Evolutionary conservation across 768 basidiomycete genomes (phyloP).

Genomic region (Lactarius hatsudake): DNA sequence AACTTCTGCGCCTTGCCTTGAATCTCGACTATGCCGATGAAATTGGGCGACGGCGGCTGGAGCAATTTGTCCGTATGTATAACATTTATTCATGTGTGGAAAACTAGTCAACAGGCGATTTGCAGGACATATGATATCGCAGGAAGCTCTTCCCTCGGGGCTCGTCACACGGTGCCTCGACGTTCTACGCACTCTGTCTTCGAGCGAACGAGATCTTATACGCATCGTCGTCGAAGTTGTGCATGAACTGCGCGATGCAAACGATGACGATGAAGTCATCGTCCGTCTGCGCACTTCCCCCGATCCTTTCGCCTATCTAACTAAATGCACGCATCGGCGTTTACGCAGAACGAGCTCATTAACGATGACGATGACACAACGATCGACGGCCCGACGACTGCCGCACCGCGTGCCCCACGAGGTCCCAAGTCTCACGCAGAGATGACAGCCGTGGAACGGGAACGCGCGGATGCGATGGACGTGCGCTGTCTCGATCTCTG

Average conservation of each 20-base stretch:
- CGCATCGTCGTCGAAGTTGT: slow-evolving; percentile 86
- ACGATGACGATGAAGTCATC: slow-evolving; percentile 39
- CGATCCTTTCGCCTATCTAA: background rate
- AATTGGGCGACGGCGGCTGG: slow-evolving; percentile 86
- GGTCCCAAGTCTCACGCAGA: slow-evolving; percentile 39
- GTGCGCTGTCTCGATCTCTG: slow-evolving; percentile 73
- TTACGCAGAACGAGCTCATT: slow-evolving; percentile 29
- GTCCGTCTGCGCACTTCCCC: slow-evolving; percentile 3
- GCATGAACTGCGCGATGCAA: slow-evolving; percentile 67
- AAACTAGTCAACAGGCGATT: background rate
- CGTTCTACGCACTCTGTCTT: slow-evolving; percentile 67
- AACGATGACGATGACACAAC: slow-evolving; percentile 38
- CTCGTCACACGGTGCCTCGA: slow-evolving; percentile 79
- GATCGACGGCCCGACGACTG: slow-evolving; percentile 33
- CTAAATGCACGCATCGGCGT: background rate
- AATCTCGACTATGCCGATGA: slow-evolving; percentile 91
- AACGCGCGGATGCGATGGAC: slow-evolving; percentile 60
- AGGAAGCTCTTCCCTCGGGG: slow-evolving; percentile 62
- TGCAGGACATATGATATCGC: slow-evolving; percentile 77
- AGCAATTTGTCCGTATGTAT: slow-evolving; percentile 73
- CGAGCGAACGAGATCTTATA: slow-evolving; percentile 80
- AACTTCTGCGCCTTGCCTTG: slow-evolving; percentile 75
- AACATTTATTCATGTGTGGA: background rate
- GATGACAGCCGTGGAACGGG: slow-evolving; percentile 59
- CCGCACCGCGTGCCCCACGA: slow-evolving; percentile 25